phyloP scores from a whole-genome alignment of 306 rosid species.

The Sechiopsis laciniata region DNA sequence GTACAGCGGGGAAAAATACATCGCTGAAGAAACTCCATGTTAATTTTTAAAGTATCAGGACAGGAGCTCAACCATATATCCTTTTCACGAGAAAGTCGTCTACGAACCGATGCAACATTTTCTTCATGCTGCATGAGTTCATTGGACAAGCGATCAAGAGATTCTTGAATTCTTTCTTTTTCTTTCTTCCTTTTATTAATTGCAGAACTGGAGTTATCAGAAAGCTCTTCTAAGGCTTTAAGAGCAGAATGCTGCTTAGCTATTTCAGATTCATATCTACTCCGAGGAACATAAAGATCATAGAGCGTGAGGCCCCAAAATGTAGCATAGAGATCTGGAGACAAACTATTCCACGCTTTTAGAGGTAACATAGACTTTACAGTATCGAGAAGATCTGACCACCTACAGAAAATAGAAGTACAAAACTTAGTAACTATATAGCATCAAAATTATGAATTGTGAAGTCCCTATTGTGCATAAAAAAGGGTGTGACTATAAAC shows the following conservation, averaged over 20 bases:
- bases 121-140: conserved; percentile 85
- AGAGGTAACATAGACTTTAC: conserved; percentile 86
- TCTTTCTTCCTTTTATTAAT: conserved; percentile 93
- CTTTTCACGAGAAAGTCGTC: conserved; percentile 78
- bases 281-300: conserved; percentile 87
- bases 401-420: conserved; percentile 41
- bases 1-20: conserved; percentile 99
- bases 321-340: conserved; percentile 92
- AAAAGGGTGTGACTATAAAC: neutral
- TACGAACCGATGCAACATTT: conserved; percentile 75
- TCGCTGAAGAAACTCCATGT: conserved; percentile 99
- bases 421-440: neutral
- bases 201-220: conserved; percentile 96
- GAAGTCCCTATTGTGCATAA: neutral
- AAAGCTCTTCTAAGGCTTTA: conserved; percentile 85
- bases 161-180: conserved; percentile 95
- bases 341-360: conserved; percentile 95
- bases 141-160: conserved; percentile 73
- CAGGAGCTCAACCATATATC: conserved; percentile 95
- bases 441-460: neutral
- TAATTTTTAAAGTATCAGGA: conserved; percentile 92
- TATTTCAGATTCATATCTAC: conserved; percentile 82
- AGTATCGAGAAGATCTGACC: conserved; percentile 75
- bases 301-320: conserved; percentile 99
- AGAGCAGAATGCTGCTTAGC: conserved; percentile 80